Evolutionary conservation across 768 basidiomycete species (phyloP).

Genomic region (Lactarius trivialis): DNA sequence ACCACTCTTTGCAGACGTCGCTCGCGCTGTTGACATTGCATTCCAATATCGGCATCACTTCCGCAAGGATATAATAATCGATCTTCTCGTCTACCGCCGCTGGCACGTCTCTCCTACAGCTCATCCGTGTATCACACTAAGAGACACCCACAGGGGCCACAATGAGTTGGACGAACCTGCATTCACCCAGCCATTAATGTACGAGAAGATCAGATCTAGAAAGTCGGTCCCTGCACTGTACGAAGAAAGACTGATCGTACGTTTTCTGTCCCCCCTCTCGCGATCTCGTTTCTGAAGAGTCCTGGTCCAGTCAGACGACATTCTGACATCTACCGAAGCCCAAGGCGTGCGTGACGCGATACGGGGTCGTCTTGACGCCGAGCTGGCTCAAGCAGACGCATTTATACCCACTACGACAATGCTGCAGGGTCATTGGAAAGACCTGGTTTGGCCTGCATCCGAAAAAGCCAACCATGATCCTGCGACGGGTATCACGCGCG

Average conservation of each 20-base stretch:
- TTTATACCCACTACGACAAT: slow-evolving; percentile 48
- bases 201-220: slow-evolving; percentile 74
- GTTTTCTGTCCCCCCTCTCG: slow-evolving; percentile 25
- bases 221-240: slow-evolving; percentile 76
- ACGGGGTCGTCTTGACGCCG: slow-evolving; percentile 55
- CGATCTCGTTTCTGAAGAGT: background rate
- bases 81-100: slow-evolving; percentile 82
- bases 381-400: slow-evolving; percentile 44
- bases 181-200: slow-evolving; percentile 89
- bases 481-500: slow-evolving; percentile 57
- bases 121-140: background rate
- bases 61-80: slow-evolving; percentile 86
- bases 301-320: slow-evolving; percentile 35
- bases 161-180: slow-evolving; percentile 85
- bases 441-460: slow-evolving; percentile 53
- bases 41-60: slow-evolving; percentile 84
- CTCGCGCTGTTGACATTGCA: slow-evolving; percentile 78
- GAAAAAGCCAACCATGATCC: slow-evolving; percentile 47
- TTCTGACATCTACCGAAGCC: slow-evolving; percentile 47
- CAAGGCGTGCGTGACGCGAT: slow-evolving; percentile 47
- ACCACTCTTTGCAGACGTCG: slow-evolving; percentile 53
- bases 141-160: slow-evolving; percentile 52
- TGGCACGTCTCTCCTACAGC: slow-evolving; percentile 40
- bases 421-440: slow-evolving; percentile 61
- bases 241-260: slow-evolving; percentile 68